phyloP scores from a whole-genome alignment of 2,329 filamentous ascomycete species.

The Neopestalotiopsis rosae region DNA sequence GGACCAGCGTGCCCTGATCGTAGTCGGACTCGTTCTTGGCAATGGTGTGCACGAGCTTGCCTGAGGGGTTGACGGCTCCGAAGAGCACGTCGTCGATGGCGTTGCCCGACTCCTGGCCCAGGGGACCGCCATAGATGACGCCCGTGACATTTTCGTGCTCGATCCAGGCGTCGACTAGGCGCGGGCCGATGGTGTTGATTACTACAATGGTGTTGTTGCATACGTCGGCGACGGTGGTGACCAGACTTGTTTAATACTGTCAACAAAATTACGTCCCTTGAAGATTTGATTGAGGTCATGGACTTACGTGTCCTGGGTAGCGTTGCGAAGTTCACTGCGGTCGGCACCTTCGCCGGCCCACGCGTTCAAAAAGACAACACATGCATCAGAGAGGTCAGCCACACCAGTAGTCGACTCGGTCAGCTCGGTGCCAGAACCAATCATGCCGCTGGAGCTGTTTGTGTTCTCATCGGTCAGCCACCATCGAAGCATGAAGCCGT shows the following conservation, averaged over 20 bases:
- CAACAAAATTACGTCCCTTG: conserved; percentile 50
- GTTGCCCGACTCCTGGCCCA: conserved; percentile 66
- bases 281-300: conserved; percentile 15
- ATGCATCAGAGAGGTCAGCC: conserved; percentile 27
- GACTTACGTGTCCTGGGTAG: conserved; percentile 56
- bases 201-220: conserved; percentile 74
- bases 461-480: conserved; percentile 21
- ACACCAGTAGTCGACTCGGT: conserved; percentile 37
- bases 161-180: conserved; percentile 62
- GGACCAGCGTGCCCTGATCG: conserved; percentile 33
- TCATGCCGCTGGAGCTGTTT: conserved; percentile 7
- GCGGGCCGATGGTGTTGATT: conserved; percentile 67
- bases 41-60: conserved; percentile 63
- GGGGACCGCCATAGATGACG: conserved; percentile 63
- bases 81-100: conserved; percentile 66
- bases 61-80: conserved; percentile 63
- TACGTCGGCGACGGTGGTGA: conserved; percentile 26
- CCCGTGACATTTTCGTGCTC: conserved; percentile 65
- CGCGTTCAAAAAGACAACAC: conserved; percentile 11
- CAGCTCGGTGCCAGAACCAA: conserved; percentile 16
- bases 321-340: background rate
- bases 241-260: conserved; percentile 40
- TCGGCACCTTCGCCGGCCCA: conserved; percentile 1
- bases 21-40: conserved; percentile 56
- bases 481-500: conserved; percentile 35